Evolutionary conservation across 257 asterid genomes (phyloP), one percentile per base, ranked within the genome.

Genomic region (Jaltomata sinuosa): DNA sequence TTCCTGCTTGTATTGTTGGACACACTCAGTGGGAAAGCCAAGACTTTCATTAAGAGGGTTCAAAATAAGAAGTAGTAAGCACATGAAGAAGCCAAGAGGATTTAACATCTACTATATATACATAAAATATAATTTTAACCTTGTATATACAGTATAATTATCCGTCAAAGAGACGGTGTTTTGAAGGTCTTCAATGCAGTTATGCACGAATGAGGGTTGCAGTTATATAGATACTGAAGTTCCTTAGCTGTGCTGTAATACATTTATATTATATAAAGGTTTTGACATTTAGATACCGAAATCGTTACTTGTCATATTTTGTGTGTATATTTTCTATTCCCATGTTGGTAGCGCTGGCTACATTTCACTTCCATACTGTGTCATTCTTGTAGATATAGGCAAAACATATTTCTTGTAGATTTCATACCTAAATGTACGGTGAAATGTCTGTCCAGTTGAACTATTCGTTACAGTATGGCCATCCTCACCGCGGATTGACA

Each of bases 391-490:
- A 22, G 38, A 22, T 1, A 76, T 53, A 67, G 69, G 67, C 21
- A 57, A 52, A 79, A 79, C 25, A 15, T 47, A 47, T 47, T 76
- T 76, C 27, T 5, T 31, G 79, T 47, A 82, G 82, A 59, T 74
- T 14, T 10, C 81, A 8, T 84, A 95, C 99, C 98, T 94, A 92
- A 92, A 96, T 74, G 97, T 89, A 64, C 97, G 96, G 87, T 84
- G 84, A 82, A 90, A 45, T 31, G 87, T 50, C 83, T 89, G 85
- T 88, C 97, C 98, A 0, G 94, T 91, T 74, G 74, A 83, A 62
- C 97, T 94, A 85, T 93, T 89, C 67, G 93, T 93, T 78, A 95
- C 12, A 45, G 87, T 85, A 8, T 81, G 85, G 69, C 90, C 89
- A 76, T 47, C 81, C 40, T 47, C 62, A 79, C 89, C 92, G 53